Evolutionary conservation across 2,329 filamentous ascomycete genomes (phyloP), one percentile per base, ranked within the genome.

Genomic region (Harringtonia lauricola): DNA sequence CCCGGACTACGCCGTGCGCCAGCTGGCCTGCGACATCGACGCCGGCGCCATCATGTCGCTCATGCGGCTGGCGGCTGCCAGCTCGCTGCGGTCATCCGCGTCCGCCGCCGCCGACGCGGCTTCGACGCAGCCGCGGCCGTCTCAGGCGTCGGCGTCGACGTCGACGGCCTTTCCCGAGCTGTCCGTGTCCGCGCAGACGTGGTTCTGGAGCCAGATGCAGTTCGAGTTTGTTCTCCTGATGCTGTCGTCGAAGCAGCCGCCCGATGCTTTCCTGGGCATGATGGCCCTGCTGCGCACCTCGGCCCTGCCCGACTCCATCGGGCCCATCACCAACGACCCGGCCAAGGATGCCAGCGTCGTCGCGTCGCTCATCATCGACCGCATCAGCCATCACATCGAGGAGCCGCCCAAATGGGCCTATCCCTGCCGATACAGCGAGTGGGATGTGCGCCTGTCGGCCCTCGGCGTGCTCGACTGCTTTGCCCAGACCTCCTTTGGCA

Each of bases 131-230:
- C 28, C 35, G 7, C 39, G 41, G 14, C 34, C 37, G 24, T n/a
- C 40, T 8, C 29, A 40, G 10, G 10, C 36, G 8, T 41, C 41
- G 28, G n/a, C 39, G 3, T n/a, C 31, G 12, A n/a, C 5, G 21
- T 45, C 47, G 57, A 57, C 19, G 42, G 56, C 26, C 54, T 58
- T 35, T 39, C 18, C 38, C 7, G 45, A 41, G 10, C 37, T 48
- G 31, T 49, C 47, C 19, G 45, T 44, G 3, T 51, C 58, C 13
- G 59, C 62, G 10, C 60, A 63, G 17, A 54, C 57, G 1, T 60
- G 66, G 30, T 84, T 88, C 53, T 92, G 86, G 86, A 72, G 68
- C 47, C 62, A 69, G 31, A 75, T 88, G 47, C 73, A 80, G 4
- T 71, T 78, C 21, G 75, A 83, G 36, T 79, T 83, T 49, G 72